Conservation (phyloP, 805 yeast genomes). For the Candida adriatica region DNA sequence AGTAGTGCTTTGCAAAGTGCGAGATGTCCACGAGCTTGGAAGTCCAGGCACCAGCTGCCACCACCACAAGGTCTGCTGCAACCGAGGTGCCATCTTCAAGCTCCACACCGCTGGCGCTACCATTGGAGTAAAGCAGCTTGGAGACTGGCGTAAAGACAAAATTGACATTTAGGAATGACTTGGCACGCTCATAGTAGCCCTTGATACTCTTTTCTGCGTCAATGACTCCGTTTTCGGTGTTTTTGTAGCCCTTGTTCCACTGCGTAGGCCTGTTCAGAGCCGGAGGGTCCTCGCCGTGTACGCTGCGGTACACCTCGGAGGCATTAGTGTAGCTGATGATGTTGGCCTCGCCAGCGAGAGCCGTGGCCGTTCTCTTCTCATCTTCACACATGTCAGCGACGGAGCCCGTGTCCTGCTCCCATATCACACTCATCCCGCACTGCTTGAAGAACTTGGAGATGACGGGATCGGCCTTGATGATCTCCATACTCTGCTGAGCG, state of each 20-base stretch:
- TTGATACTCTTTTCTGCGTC: slow-evolving; percentile 8
- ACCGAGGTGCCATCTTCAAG: slow-evolving; percentile 2
- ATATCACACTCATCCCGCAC: slow-evolving; percentile 7
- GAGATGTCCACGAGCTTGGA: slow-evolving; percentile 6
- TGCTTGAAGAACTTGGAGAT: slow-evolving; percentile 3
- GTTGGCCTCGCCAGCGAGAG: slow-evolving; percentile 1
- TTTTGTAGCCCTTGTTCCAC: slow-evolving; percentile 10
- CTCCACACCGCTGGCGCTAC: slow-evolving; percentile 4
- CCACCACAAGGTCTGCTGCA: slow-evolving; percentile 5
- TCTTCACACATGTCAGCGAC: not conserved
- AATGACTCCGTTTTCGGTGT: slow-evolving; percentile 6
- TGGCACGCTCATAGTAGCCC: slow-evolving; percentile 5
- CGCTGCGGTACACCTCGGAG: slow-evolving; percentile 3
- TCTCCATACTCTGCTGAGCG: slow-evolving; percentile 3
- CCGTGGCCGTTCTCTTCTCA: slow-evolving; percentile 1
- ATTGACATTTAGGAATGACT: slow-evolving; percentile 2
- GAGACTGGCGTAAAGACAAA: slow-evolving; percentile 6
- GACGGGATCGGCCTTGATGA: slow-evolving; percentile 4
- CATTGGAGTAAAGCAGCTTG: slow-evolving; percentile 2
- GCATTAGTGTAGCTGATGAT: not conserved
- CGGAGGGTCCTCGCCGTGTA: slow-evolving; percentile 1
- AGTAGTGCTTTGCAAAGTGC: slow-evolving; percentile 1
- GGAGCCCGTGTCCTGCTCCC: slow-evolving; percentile 1
- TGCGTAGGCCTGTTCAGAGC: slow-evolving; percentile 1
- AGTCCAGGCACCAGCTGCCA: slow-evolving; percentile 14